Conservation (phyloP, 73 alveolate species). For the Strombidium stylifer region DNA sequence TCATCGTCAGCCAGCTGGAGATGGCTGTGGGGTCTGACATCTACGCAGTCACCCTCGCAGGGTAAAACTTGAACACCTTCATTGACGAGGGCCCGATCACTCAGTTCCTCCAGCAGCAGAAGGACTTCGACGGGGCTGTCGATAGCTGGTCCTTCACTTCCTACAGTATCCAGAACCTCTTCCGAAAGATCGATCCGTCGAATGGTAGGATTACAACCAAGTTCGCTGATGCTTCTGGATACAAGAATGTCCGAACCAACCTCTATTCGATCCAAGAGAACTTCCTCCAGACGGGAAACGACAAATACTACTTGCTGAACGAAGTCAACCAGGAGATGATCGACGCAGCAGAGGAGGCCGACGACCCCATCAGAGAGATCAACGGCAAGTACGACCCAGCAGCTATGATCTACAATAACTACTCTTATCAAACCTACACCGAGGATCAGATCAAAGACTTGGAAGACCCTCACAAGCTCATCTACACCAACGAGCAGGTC, state of each 20-base stretch:
- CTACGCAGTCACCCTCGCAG: conserved; percentile 57
- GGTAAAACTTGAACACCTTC: conserved; percentile 7
- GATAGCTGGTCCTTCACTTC: conserved; percentile 11
- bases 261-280: conserved; percentile 33
- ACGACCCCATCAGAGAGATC: too few relatives aligned
- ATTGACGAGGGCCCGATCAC: conserved; percentile 71
- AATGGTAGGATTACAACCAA: neutral
- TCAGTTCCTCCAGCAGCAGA: conserved; percentile 29
- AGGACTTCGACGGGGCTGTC: conserved; percentile 11
- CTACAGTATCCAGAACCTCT: neutral
- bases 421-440: too few relatives aligned
- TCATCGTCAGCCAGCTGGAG: conserved; percentile 56
- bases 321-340: neutral
- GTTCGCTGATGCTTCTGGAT: conserved; percentile 30
- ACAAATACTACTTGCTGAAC: conserved; percentile 53
- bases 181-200: too few relatives aligned
- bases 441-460: too few relatives aligned
- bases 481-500: too few relatives aligned
- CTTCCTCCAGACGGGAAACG: conserved; percentile 16
- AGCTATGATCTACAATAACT: too few relatives aligned
- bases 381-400: too few relatives aligned
- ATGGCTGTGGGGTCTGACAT: conserved; percentile 72
- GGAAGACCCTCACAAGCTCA: too few relatives aligned
- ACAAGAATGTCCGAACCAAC: neutral
- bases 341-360: neutral